A percentile compares a stretch with the other conserved stretches of the same genome.
These are phyloP conservation scores for Chionographis japonica DNA, from an alignment of 106 monocot species.

Conservation along the genomic window DNA sequence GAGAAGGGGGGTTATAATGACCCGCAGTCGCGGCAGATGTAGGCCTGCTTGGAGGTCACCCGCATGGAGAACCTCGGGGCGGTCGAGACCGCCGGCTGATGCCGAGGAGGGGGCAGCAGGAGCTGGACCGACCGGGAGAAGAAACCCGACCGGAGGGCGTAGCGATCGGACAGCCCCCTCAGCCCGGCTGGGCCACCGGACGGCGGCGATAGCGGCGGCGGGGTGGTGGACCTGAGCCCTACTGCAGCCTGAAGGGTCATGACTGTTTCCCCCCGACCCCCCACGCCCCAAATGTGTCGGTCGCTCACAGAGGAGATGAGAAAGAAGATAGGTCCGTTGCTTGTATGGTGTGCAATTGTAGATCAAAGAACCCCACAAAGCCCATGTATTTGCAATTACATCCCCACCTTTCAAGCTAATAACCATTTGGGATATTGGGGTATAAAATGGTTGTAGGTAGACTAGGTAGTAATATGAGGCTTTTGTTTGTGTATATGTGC, in stretches of 20 bases:
- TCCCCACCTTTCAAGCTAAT: too few relatives aligned
- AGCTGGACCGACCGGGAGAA: slow-evolving; percentile 57
- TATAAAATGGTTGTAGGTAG: too few relatives aligned
- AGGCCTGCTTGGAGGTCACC: slow-evolving; percentile 73
- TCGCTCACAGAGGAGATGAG: slow-evolving; percentile 10
- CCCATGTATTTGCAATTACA: too few relatives aligned
- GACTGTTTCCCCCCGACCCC: not conserved
- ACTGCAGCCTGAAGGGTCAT: slow-evolving; percentile 60
- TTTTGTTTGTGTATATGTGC: too few relatives aligned
- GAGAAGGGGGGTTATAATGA: slow-evolving; percentile 2
- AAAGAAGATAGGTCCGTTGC: not conserved
- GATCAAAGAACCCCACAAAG: not conserved
- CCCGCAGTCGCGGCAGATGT: slow-evolving; percentile 97
- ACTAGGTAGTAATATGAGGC: too few relatives aligned
- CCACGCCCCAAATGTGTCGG: not conserved
- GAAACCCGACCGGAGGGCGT: slow-evolving; percentile 61
- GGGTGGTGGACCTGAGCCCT: slow-evolving; percentile 18
- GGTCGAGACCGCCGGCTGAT: slow-evolving; percentile 1
- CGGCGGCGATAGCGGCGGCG: slow-evolving; percentile 3
- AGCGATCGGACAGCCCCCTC: slow-evolving; percentile 18
- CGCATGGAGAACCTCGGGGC: slow-evolving; percentile 56
- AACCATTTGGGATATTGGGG: too few relatives aligned
- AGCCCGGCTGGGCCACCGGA: slow-evolving; percentile 18
- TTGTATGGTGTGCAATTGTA: not conserved
- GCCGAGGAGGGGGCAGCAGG: slow-evolving; percentile 22